Conservation (phyloP, 768 basidiomycete genomes). For the Pulveroboletus sp. region DNA sequence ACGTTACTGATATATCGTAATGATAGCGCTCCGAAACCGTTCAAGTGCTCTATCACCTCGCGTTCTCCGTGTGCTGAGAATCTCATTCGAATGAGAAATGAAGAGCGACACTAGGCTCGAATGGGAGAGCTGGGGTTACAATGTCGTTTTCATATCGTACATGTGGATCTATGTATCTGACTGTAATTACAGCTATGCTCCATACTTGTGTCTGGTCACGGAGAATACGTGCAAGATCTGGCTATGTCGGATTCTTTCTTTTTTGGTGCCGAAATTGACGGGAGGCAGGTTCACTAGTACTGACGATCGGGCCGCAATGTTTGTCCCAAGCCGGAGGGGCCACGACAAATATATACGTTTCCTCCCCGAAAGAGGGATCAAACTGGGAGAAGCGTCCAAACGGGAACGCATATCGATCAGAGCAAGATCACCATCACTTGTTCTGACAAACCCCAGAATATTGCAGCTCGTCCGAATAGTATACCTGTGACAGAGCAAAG, state of each 20-base stretch:
- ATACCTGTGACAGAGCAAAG: too few relatives aligned
- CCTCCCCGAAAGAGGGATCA: too few relatives aligned
- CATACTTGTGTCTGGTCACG: conserved; percentile 2
- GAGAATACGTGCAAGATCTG: neutral
- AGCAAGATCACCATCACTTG: too few relatives aligned
- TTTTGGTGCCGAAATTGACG: too few relatives aligned
- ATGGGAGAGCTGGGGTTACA: neutral
- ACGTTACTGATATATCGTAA: conserved; percentile 1
- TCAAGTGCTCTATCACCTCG: conserved; percentile 19
- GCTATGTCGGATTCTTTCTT: conserved; percentile 4
- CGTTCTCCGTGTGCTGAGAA: conserved; percentile 13
- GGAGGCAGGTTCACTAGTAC: too few relatives aligned
- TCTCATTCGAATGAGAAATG: conserved; percentile 14
- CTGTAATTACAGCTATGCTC: conserved; percentile 2
- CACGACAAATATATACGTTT: too few relatives aligned
- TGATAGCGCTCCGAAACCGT: conserved; percentile 22
- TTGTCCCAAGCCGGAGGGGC: too few relatives aligned
- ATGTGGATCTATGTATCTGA: neutral
- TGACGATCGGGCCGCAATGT: too few relatives aligned
- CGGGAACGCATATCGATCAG: too few relatives aligned
- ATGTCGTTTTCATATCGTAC: neutral
- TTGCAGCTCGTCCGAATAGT: too few relatives aligned
- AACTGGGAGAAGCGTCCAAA: too few relatives aligned
- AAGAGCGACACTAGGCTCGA: neutral
- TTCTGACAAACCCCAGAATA: too few relatives aligned